Evolutionary conservation across 306 rosid species (phyloP), one percentile per base, ranked within the genome.

Genomic region (Prunus salicina): DNA sequence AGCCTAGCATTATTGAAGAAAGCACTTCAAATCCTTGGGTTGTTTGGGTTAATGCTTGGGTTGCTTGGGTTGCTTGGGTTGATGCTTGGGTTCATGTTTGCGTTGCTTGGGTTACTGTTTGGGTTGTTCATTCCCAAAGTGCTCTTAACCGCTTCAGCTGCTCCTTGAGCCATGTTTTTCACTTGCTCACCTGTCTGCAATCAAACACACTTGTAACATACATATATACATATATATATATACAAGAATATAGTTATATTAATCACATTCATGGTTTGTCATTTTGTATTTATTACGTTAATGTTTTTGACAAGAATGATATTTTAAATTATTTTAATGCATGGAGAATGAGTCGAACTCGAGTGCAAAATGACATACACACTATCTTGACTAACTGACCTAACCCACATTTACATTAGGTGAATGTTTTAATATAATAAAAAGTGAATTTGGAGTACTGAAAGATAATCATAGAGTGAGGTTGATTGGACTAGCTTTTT

Each of bases 141-240:
- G 38, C 70, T 64, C 70, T 93, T 93, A 53, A 86, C 88, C 0
- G 88, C 83, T n/a, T n/a, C n/a, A 7, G 91, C 72, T 3, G 90
- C 95, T 69, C 92, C 86, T 13, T 84, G 89, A 3, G 95, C 96
- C 89, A 82, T 69, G 20, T 67, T 79, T 82, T 79, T 89, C 55
- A 93, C 83, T 69, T 80, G 87, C 25, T 90, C 94, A 16, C 94
- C 91, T 0, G 93, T 86, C 66, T 84, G 85, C 72, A 72, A 8
- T 12, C 24, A 77, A 53, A 22, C 8, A 9, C 69, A 64, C 65
- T 28, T 14, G 12, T 22, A 30, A 71, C 19, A 30, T 28, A 12
- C 53, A 46, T 28, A 52, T 12, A 22, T 28, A 22, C 22, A 30
- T n/a, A 61, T 15, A n/a, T n/a, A n/a, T n/a, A 22, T 28, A 57